Base-by-base conservation (phyloP, 345 rosid genomes). In the Geranium rotundifolium region DNA sequence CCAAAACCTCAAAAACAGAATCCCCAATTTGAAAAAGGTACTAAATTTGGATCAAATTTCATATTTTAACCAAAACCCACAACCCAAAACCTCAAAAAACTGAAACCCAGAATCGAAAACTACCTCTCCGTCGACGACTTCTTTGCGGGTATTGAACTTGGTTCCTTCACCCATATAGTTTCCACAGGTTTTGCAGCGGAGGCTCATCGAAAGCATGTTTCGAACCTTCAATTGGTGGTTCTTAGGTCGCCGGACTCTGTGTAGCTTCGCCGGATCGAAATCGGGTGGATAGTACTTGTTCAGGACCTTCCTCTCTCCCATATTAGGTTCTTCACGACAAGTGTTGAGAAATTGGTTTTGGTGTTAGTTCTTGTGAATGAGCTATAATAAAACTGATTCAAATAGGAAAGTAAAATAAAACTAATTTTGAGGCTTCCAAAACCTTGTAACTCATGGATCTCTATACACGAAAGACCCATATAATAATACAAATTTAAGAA, bases 131-230 rank as follows among this genome's bases (percentile, higher is more conserved):
- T 79, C 63, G 23, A 83, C 91, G 16, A 87, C 95, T 75, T 90
- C 99, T 67, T 90, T 88, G 59, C 99, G 83, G 16, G 97, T 88
- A 73, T 90, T 93, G 77, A 90, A 90, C 56, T 93, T 90, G 49
- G 97, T 93, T 10, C 97, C 97, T 73, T 83, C 88, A 71, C 84
- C 88, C 67, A 93, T 93, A 71, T 88, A 93, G 34, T 93, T 88
- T 6, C 96, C 96, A 64, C 96, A 88, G 10, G 95, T 88, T 37
- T 77, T 69, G 78, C 97, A 93, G 7, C 95, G 88, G 15, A 93
- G 89, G 74, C 99, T 93, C 99, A 93, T 93, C 0, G 97, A 95
- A 77, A 90, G 90, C 97, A 88, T 93, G 95, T 88, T 90, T 9
- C 97, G 86, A 29, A 90, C 84, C 79, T 93, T 93, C 58, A 90